Conservation (phyloP, 192 early-diverging fungal species). For the Podila horticola region DNA sequence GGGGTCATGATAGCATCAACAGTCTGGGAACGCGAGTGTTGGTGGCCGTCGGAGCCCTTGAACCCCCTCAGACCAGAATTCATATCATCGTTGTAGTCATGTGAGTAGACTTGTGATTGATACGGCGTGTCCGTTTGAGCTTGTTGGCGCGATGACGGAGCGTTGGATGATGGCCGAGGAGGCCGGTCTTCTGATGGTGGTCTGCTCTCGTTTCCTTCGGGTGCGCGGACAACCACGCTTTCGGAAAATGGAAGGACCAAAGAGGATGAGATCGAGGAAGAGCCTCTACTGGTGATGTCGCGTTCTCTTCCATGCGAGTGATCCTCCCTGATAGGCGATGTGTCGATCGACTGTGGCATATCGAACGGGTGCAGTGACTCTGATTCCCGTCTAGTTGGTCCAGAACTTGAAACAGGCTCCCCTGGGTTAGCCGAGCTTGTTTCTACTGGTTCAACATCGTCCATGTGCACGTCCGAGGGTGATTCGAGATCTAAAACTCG, state of each 20-base stretch:
- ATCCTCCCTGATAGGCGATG: background rate
- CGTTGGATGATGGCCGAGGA: background rate
- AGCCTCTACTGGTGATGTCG: background rate
- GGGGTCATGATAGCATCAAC: constrained; percentile 44
- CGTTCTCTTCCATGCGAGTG: background rate
- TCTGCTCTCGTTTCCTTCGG: background rate
- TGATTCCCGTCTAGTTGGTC: background rate
- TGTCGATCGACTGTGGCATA: background rate
- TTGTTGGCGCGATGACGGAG: background rate
- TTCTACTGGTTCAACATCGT: background rate
- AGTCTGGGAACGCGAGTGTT: constrained; percentile 44
- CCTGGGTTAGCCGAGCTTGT: background rate
- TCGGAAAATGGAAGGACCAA: background rate
- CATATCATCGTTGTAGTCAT: constrained; percentile 39
- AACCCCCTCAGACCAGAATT: constrained; percentile 30
- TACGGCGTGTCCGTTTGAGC: constrained; percentile 8
- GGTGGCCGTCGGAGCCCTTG: constrained; percentile 22
- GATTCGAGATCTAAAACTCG: background rate
- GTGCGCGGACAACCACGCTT: background rate
- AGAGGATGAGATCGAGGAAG: background rate
- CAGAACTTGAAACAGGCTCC: background rate
- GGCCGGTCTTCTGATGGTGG: background rate
- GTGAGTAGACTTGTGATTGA: background rate
- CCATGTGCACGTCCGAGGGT: background rate
- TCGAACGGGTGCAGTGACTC: background rate